Conservation (phyloP, 768 basidiomycete genomes). For the Rhizopogon vulgaris region DNA sequence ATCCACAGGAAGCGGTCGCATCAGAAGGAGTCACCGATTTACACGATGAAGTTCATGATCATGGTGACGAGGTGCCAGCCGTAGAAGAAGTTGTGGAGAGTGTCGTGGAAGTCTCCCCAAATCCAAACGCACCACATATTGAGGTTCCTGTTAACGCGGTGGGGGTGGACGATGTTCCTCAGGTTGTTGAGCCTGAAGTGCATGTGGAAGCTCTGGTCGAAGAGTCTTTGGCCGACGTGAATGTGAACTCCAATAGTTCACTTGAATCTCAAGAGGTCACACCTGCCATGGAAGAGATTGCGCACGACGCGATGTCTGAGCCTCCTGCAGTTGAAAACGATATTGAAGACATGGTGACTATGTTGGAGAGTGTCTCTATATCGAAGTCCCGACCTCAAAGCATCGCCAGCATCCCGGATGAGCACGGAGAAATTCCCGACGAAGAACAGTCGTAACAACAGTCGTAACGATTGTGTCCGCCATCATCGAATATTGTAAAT, state of each 20-base stretch:
- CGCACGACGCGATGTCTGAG: background rate
- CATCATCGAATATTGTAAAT: constrained; percentile 16
- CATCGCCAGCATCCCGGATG: constrained; percentile 47
- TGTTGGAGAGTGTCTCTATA: constrained; percentile 43
- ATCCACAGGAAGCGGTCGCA: constrained; percentile 7
- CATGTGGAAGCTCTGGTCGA: constrained; percentile 6
- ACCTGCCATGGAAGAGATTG: background rate
- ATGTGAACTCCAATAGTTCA: background rate
- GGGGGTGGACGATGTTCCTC: background rate
- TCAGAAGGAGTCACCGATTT: constrained; percentile 12
- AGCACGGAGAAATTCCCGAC: constrained; percentile 48
- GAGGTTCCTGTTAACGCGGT: background rate
- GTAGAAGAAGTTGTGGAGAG: constrained; percentile 8
- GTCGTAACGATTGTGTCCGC: constrained; percentile 18
- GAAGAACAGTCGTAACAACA: constrained; percentile 36
- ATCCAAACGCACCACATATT: constrained; percentile 1
- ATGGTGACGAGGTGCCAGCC: constrained; percentile 7
- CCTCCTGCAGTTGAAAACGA: constrained; percentile 29
- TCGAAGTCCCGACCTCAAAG: constrained; percentile 36
- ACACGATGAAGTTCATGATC: constrained; percentile 14
- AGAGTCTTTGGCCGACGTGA: constrained; percentile 1
- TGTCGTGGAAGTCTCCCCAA: constrained; percentile 2
- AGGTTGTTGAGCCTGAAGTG: background rate
- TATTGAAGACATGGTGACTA: constrained; percentile 59
- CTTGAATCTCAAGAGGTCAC: constrained; percentile 8